Evolutionary conservation across 2,329 filamentous ascomycete species (phyloP).

Genomic region (Trichoderma sp.): DNA sequence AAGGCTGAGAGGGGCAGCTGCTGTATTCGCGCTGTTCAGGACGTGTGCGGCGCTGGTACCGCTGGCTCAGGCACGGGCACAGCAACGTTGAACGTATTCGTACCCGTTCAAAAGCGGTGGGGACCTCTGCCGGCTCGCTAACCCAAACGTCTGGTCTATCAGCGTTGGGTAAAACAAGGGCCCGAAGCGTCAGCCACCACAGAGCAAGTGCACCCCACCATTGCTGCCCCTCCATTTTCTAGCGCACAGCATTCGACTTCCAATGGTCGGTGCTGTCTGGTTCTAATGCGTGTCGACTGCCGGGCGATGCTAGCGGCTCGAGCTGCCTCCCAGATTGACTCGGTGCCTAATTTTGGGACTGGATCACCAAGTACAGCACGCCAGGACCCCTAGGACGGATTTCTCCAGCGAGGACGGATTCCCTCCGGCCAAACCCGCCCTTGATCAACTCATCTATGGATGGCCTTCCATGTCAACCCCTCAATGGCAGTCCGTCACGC

Average conservation of each 20-base stretch:
- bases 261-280: not conserved
- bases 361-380: not conserved
- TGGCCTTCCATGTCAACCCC: not conserved
- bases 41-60: not conserved
- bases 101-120: slow-evolving; percentile 21
- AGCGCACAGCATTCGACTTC: not conserved
- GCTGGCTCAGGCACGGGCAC: slow-evolving; percentile 14
- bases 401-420: not conserved
- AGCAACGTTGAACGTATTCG: slow-evolving; percentile 24
- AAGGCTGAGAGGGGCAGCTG: slow-evolving; percentile 22
- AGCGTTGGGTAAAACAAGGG: slow-evolving; percentile 19
- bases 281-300: not conserved
- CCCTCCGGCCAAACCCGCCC: not conserved
- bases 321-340: not conserved
- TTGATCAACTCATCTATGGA: not conserved
- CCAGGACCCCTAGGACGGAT: not conserved
- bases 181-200: slow-evolving; percentile 17
- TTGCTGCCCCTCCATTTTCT: slow-evolving; percentile 11
- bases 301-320: slow-evolving; percentile 7
- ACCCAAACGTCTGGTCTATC: not conserved
- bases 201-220: slow-evolving; percentile 3
- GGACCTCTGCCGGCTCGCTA: not conserved
- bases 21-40: not conserved
- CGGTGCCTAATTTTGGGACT: not conserved
- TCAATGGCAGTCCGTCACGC: not conserved